Evolutionary conservation across 306 rosid species (phyloP).

Genomic region (Casuarina equisetifolia): DNA sequence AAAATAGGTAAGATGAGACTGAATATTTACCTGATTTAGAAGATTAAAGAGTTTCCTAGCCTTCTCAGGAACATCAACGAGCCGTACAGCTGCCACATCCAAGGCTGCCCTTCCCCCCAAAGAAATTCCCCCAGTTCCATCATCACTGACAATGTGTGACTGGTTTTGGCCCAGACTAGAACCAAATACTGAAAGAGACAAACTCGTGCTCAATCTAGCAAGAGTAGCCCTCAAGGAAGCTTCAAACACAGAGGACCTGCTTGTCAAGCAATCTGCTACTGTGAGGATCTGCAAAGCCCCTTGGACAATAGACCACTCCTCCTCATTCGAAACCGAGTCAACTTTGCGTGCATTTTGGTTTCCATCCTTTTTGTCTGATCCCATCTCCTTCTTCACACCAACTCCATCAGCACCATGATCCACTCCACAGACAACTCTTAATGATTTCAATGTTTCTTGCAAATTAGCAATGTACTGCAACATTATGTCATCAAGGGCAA

Average conservation of each 20-base stretch:
- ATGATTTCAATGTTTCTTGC: conserved; percentile 89
- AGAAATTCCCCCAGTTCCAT: conserved; percentile 49
- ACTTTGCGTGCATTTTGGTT: conserved; percentile 59
- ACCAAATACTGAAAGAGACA: conserved; percentile 83
- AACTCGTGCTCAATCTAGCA: conserved; percentile 85
- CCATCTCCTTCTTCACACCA: conserved; percentile 64
- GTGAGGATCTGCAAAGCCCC: conserved; percentile 97
- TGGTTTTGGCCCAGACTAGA: conserved; percentile 77
- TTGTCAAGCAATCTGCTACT: conserved; percentile 90
- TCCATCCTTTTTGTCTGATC: conserved; percentile 75
- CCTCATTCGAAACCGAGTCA: conserved; percentile 83
- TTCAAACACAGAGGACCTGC: conserved; percentile 98
- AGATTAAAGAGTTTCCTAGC: conserved; percentile 91
- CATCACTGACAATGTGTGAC: conserved; percentile 41
- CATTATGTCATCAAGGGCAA: conserved; percentile 92
- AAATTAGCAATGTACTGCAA: conserved; percentile 77
- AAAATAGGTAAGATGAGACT: neutral
- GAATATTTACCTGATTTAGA: conserved; percentile 68
- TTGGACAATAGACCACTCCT: conserved; percentile 99
- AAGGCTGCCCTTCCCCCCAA: conserved; percentile 92
- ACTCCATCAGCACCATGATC: conserved; percentile 66
- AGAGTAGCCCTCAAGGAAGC: conserved; percentile 95
- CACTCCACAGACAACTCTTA: conserved; percentile 91
- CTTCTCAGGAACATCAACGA: conserved; percentile 84
- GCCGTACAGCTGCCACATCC: conserved; percentile 86